Conservation (phyloP, 192 early-diverging fungal species). For the Coemansia sp. region DNA sequence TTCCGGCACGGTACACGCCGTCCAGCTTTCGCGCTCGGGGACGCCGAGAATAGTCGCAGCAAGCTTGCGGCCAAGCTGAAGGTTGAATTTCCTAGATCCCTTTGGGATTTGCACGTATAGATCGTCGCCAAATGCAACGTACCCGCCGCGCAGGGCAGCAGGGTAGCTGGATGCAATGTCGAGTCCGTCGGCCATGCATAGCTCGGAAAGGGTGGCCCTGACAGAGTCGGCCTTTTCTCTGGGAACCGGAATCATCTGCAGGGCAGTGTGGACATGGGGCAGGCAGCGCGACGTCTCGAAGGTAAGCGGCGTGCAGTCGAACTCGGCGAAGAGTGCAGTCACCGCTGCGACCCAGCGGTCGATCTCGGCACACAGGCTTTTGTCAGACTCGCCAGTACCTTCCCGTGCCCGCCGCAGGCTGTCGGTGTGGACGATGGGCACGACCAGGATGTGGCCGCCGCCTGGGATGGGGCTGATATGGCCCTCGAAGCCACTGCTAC, state of each 20-base stretch:
- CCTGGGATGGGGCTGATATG: constrained; percentile 56
- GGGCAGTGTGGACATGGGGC: constrained; percentile 29
- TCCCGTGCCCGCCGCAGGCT: constrained; percentile 36
- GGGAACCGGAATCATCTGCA: constrained; percentile 37
- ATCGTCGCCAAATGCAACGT: constrained; percentile 18
- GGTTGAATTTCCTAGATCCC: constrained; percentile 53
- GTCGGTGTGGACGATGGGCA: constrained; percentile 56
- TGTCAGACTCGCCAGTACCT: constrained; percentile 24
- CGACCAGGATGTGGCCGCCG: constrained; percentile 76
- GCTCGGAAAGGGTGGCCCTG: constrained; percentile 8
- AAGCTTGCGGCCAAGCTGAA: constrained; percentile 71
- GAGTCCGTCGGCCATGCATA: constrained; percentile 19
- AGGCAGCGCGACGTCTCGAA: constrained; percentile 66
- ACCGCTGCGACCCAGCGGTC: constrained; percentile 37
- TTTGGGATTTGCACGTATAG: constrained; percentile 24
- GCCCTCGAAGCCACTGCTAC: constrained; percentile 6
- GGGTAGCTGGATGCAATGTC: constrained; percentile 14
- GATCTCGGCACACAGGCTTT: constrained; percentile 56
- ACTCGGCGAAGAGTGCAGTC: constrained; percentile 47
- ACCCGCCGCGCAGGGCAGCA: constrained; percentile 12
- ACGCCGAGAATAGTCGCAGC: constrained; percentile 60
- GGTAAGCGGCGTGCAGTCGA: constrained; percentile 60
- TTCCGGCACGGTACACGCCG: constrained; percentile 56
- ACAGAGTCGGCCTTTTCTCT: constrained; percentile 13
- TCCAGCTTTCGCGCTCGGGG: constrained; percentile 78